These are phyloP conservation scores for Penicillium sp. DNA, from an alignment of 2,329 filamentous ascomycete genomes.

Conservation along the genomic window DNA sequence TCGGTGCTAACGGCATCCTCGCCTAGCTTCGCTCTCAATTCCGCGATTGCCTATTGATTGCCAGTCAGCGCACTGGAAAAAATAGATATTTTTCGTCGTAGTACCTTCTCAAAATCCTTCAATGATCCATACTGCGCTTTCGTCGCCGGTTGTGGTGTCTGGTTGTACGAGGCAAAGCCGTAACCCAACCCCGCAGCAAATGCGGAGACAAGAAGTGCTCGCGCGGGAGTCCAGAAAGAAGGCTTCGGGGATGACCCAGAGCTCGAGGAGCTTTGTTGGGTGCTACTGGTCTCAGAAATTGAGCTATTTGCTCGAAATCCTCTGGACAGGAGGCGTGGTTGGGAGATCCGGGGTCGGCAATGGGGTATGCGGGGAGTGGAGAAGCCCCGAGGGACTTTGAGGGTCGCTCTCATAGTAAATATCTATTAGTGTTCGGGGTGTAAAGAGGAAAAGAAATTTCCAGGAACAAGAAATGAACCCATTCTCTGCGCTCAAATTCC, in stretches of 20 bases:
- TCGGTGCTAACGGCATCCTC: slow-evolving; percentile 64
- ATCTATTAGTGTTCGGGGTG: not conserved
- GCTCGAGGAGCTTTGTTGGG: slow-evolving; percentile 13
- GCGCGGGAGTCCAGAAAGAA: slow-evolving; percentile 47
- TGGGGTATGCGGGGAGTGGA: slow-evolving; percentile 28
- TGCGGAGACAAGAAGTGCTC: slow-evolving; percentile 50
- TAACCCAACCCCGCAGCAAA: slow-evolving; percentile 56
- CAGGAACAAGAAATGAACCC: not conserved
- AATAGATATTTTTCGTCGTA: not conserved
- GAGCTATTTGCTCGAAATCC: slow-evolving; percentile 23
- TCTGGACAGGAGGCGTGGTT: slow-evolving; percentile 4
- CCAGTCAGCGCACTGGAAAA: not conserved
- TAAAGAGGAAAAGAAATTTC: not conserved
- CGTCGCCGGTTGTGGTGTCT: slow-evolving; percentile 17
- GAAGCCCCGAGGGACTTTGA: slow-evolving; percentile 24
- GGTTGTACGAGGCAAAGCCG: slow-evolving; percentile 47
- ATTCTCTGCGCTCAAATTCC: not conserved
- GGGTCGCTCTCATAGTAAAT: slow-evolving; percentile 19
- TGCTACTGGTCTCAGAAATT: not conserved
- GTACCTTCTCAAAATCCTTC: slow-evolving; percentile 42
- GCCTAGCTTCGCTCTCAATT: slow-evolving; percentile 55
- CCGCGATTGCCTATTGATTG: slow-evolving; percentile 52
- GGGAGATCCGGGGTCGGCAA: slow-evolving; percentile 21
- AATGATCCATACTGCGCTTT: slow-evolving; percentile 40
- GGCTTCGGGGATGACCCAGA: slow-evolving; percentile 15